Evolutionary conservation across 768 basidiomycete genomes (phyloP).

Genomic region (Lactifluus echinatus): DNA sequence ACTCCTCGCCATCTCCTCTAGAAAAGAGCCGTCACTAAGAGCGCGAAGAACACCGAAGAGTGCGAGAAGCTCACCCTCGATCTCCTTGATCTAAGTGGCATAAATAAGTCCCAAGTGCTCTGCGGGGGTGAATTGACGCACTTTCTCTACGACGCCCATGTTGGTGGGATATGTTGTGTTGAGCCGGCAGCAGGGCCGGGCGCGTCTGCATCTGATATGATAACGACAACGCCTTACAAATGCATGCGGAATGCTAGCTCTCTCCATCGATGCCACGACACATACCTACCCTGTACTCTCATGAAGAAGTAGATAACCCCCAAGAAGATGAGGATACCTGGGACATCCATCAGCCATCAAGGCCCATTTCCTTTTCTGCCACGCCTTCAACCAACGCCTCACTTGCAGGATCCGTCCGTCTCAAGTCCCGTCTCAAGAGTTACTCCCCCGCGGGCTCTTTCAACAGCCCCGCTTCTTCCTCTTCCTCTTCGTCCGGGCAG

Average conservation of each 20-base stretch:
- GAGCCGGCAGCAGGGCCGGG: constrained; percentile 2
- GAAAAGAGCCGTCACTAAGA: not conserved
- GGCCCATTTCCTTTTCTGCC: constrained; percentile 23
- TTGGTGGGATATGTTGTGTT: constrained; percentile 21
- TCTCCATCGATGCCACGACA: constrained; percentile 42
- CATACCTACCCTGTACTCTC: constrained; percentile 60
- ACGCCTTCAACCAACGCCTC: constrained; percentile 13
- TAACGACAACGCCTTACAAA: too few species aligned
- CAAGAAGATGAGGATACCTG: constrained; percentile 43
- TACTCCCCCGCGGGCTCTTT: constrained; percentile 23
- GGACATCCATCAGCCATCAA: constrained; percentile 24
- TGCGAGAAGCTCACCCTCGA: constrained; percentile 61
- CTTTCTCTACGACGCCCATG: constrained; percentile 97
- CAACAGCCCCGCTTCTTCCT: constrained; percentile 23
- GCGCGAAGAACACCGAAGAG: not conserved
- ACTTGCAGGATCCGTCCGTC: constrained; percentile 16
- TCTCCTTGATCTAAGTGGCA: constrained; percentile 73
- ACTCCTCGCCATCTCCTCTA: constrained; percentile 98
- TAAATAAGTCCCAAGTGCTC: not conserved
- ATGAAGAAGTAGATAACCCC: constrained; percentile 47
- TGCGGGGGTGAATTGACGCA: constrained; percentile 15
- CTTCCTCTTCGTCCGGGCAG: constrained; percentile 25
- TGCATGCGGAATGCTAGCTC: too few species aligned
- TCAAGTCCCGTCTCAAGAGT: constrained; percentile 21
- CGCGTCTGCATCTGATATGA: not conserved